Evolutionary conservation across 306 rosid genomes (phyloP).

Genomic region (Fagus crenata): DNA sequence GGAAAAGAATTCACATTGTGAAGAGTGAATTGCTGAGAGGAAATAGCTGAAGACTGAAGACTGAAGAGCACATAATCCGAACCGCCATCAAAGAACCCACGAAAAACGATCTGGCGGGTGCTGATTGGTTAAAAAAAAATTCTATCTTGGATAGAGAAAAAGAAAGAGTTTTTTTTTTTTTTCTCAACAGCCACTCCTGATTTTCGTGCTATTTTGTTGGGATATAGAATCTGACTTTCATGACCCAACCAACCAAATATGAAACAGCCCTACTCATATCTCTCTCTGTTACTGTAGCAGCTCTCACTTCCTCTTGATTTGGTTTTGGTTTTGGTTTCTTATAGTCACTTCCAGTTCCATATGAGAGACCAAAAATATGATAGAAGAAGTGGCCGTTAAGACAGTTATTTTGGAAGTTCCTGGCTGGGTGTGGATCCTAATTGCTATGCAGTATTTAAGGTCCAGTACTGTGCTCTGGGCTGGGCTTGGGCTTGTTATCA

Average conservation of each 20-base stretch:
- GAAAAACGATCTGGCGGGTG: not conserved
- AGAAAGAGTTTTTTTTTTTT: not conserved
- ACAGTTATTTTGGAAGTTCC: constrained; percentile 4
- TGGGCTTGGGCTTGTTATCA: not conserved
- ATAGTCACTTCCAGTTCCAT: not conserved
- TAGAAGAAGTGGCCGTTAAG: constrained; percentile 9
- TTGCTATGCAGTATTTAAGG: not conserved
- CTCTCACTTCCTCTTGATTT: not conserved
- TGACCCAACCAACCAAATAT: constrained; percentile 7
- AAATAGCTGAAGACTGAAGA: not conserved
- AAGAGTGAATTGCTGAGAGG: constrained; percentile 7
- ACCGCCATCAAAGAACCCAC: constrained; percentile 35
- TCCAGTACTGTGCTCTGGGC: not conserved
- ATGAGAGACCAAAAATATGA: not conserved
- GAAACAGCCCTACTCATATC: not conserved
- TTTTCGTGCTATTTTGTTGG: constrained; percentile 38
- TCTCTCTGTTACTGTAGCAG: not conserved
- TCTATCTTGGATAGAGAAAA: constrained; percentile 30
- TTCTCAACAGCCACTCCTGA: constrained; percentile 40
- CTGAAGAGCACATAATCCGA: constrained; percentile 25
- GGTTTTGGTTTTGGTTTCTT: not conserved
- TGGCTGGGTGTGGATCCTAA: not conserved
- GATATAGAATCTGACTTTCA: constrained; percentile 24
- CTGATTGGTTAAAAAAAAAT: constrained; percentile 26
- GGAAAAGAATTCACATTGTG: no score